These are phyloP conservation scores for Zymoseptoria ardabiliae DNA, from an alignment of 2,329 filamentous ascomycete species.

Conservation along the genomic window DNA sequence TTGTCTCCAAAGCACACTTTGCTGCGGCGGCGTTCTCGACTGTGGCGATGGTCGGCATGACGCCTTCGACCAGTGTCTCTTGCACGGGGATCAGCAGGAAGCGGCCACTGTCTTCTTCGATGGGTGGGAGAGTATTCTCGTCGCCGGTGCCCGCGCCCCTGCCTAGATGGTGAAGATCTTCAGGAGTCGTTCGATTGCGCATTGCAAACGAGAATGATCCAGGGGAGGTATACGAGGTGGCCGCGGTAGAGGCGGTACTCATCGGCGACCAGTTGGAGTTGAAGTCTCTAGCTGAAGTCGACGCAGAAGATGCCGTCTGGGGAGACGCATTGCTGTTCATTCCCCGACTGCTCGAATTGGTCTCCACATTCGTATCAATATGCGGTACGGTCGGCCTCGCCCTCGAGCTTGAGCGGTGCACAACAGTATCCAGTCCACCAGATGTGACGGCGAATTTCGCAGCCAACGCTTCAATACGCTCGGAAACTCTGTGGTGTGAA, in stretches of 20 bases:
- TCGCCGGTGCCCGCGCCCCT: slow-evolving; percentile 18
- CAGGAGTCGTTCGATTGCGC: slow-evolving; percentile 20
- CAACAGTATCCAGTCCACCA: slow-evolving; percentile 18
- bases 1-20: slow-evolving; percentile 79
- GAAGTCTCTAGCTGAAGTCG: slow-evolving; percentile 6
- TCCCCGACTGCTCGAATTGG: slow-evolving; percentile 1
- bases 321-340: slow-evolving; percentile 10
- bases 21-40: slow-evolving; percentile 72
- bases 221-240: slow-evolving; percentile 27
- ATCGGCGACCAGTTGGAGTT: slow-evolving; percentile 22
- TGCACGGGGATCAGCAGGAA: slow-evolving; percentile 27
- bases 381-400: slow-evolving; percentile 20
- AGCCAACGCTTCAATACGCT: slow-evolving; percentile 16
- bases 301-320: slow-evolving; percentile 13
- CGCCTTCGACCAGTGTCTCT: slow-evolving; percentile 17
- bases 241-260: slow-evolving; percentile 27
- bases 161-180: slow-evolving; percentile 20
- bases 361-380: slow-evolving; percentile 18
- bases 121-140: slow-evolving; percentile 24
- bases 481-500: slow-evolving; percentile 1
- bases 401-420: slow-evolving; percentile 19
- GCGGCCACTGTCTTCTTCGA: slow-evolving; percentile 26
- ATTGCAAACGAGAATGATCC: slow-evolving; percentile 18
- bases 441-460: slow-evolving; percentile 17
- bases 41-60: slow-evolving; percentile 45